Evolutionary conservation across 225 moss, liverwort and hornwort genomes (phyloP).

Genomic region (Sphagnum tenellum): DNA sequence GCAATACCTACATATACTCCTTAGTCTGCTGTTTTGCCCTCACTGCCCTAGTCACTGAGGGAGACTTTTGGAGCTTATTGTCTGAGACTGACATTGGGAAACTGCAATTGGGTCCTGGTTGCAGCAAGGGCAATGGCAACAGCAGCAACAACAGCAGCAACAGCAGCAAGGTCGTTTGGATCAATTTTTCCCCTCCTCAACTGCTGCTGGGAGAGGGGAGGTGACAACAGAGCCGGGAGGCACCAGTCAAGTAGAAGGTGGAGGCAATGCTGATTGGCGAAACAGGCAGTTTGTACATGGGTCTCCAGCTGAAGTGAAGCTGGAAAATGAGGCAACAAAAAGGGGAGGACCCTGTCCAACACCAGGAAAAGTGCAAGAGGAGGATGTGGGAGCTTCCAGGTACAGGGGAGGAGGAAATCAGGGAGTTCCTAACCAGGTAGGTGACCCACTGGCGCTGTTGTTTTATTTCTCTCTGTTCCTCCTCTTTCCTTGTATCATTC

Average conservation of each 20-base stretch:
- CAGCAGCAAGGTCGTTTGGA: conserved; percentile 13
- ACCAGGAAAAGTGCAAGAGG: conserved; percentile 37
- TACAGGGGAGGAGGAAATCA: conserved; percentile 20
- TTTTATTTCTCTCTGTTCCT: too few species aligned
- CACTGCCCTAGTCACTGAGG: too few species aligned
- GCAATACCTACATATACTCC: not conserved
- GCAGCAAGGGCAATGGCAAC: conserved; percentile 28
- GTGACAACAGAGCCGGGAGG: too few species aligned
- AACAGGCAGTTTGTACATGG: conserved; percentile 26
- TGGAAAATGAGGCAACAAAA: conserved; percentile 26
- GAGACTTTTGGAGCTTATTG: too few species aligned
- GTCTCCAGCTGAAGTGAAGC: conserved; percentile 10
- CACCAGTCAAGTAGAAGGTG: conserved; percentile 17
- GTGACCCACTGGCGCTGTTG: not conserved
- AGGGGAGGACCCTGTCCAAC: conserved; percentile 10
- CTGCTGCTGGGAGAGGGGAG: conserved; percentile 23
- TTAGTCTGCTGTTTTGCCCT: not conserved
- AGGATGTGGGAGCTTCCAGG: conserved; percentile 27
- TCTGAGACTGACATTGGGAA: too few species aligned
- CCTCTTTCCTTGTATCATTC: too few species aligned
- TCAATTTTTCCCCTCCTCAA: conserved; percentile 21
- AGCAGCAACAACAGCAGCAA: too few species aligned
- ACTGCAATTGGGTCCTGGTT: not conserved
- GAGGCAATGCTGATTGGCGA: conserved; percentile 37
- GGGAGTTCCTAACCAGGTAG: conserved; percentile 21